phyloP scores from a whole-genome alignment of 306 rosid genomes.

The Rosa chinensis region DNA sequence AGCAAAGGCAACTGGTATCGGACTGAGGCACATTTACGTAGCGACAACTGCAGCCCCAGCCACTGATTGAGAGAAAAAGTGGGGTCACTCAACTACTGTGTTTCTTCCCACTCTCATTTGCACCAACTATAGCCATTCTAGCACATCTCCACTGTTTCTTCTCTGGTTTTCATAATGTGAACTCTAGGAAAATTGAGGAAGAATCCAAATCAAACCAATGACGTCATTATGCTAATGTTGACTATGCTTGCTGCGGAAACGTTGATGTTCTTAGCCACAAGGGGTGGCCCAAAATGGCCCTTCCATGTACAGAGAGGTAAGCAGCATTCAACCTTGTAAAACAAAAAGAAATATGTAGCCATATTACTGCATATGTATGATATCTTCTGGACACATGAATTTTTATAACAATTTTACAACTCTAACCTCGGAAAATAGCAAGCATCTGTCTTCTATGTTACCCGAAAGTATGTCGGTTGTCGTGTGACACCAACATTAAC shows the following conservation, averaged over 20 bases:
- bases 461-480: not conserved
- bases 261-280: conserved; percentile 57
- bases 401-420: not conserved
- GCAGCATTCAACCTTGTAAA: conserved; percentile 62
- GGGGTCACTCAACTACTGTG: not conserved
- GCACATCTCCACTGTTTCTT: not conserved
- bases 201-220: not conserved
- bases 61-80: not conserved
- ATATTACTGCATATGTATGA: not conserved
- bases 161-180: not conserved
- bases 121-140: not conserved
- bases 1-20: not conserved
- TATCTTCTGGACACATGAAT: not conserved
- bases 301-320: conserved; percentile 66
- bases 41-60: not conserved
- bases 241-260: conserved; percentile 42
- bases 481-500: not conserved
- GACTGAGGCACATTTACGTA: not conserved
- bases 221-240: not conserved
- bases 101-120: not conserved
- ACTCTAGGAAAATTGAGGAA: not conserved
- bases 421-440: not conserved
- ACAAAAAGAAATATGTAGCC: conserved; percentile 15
- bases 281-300: conserved; percentile 56
- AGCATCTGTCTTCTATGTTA: not conserved